Evolutionary conservation across 805 yeast genomes (phyloP).

Genomic region (Saccharomycopsis fermentans): DNA sequence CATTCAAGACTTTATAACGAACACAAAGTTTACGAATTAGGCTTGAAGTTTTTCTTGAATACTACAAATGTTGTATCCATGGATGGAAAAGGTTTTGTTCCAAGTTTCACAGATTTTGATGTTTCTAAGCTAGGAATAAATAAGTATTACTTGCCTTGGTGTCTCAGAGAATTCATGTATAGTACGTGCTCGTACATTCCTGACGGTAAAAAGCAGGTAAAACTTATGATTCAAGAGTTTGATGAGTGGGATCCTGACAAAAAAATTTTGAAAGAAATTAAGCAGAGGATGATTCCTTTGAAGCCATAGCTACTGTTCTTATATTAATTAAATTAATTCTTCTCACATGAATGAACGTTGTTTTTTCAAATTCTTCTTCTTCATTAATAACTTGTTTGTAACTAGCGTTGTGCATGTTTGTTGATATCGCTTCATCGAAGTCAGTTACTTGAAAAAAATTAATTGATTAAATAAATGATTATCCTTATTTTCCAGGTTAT

Average conservation of each 20-base stretch:
- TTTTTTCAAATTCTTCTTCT: no score
- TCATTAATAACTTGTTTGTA: no score
- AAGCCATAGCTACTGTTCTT: conserved; percentile 19
- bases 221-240: conserved; percentile 55
- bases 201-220: conserved; percentile 46
- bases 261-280: conserved; percentile 72
- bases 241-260: conserved; percentile 83
- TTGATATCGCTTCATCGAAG: conserved; percentile 32
- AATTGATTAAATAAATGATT: no score
- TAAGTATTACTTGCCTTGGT: conserved; percentile 89
- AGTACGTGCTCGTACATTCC: conserved; percentile 44
- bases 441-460: no score
- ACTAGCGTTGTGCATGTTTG: neutral
- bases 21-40: conserved; percentile 72
- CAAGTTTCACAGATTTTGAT: conserved; percentile 15
- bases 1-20: conserved; percentile 87
- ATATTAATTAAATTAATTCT: no score
- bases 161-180: conserved; percentile 70
- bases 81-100: neutral
- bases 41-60: conserved; percentile 64
- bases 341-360: no score
- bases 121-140: conserved; percentile 61
- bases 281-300: conserved; percentile 61
- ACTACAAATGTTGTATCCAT: neutral
- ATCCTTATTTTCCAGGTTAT: no score